These are phyloP conservation scores for Aureobasidium subglaciale DNA, from an alignment of 2,329 filamentous ascomycete genomes.

Conservation along the genomic window DNA sequence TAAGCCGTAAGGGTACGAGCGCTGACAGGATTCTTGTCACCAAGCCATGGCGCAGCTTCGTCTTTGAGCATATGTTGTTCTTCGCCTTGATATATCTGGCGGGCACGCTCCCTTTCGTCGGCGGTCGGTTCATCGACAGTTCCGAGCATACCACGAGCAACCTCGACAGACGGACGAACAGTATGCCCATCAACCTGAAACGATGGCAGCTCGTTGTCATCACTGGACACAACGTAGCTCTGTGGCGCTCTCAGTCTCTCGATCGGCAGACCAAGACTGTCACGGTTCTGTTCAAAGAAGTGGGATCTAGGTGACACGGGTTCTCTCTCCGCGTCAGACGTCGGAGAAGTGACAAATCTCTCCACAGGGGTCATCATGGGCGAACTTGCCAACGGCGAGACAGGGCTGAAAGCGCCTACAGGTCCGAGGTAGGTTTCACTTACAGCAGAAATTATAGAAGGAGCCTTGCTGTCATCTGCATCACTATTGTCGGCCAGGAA, in stretches of 20 bases:
- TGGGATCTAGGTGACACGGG: not conserved
- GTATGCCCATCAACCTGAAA: slow-evolving; percentile 45
- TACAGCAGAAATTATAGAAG: slow-evolving; percentile 18
- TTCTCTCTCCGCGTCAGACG: not conserved
- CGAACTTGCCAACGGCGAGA: slow-evolving; percentile 12
- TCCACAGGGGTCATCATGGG: not conserved
- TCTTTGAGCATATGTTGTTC: slow-evolving; percentile 74
- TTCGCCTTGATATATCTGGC: slow-evolving; percentile 75
- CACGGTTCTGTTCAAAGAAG: not conserved
- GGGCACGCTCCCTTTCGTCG: slow-evolving; percentile 69
- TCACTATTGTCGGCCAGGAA: slow-evolving; percentile 50
- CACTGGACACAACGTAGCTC: not conserved
- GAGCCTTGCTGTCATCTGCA: slow-evolving; percentile 37
- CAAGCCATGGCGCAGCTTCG: slow-evolving; percentile 81
- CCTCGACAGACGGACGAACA: slow-evolving; percentile 20
- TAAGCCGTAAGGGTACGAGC: slow-evolving; percentile 62
- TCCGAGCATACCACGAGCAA: slow-evolving; percentile 14
- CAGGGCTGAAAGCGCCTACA: not conserved
- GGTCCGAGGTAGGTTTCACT: slow-evolving; percentile 6
- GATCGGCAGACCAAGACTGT: slow-evolving; percentile 1
- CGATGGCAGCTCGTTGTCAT: not conserved
- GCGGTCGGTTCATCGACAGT: slow-evolving; percentile 44
- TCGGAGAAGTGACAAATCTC: not conserved
- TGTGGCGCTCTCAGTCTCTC: not conserved
- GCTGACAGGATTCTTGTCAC: slow-evolving; percentile 55